These are phyloP conservation scores for Buxus sempervirens DNA, from an alignment of 164 flowering plant species.

Conservation along the genomic window DNA sequence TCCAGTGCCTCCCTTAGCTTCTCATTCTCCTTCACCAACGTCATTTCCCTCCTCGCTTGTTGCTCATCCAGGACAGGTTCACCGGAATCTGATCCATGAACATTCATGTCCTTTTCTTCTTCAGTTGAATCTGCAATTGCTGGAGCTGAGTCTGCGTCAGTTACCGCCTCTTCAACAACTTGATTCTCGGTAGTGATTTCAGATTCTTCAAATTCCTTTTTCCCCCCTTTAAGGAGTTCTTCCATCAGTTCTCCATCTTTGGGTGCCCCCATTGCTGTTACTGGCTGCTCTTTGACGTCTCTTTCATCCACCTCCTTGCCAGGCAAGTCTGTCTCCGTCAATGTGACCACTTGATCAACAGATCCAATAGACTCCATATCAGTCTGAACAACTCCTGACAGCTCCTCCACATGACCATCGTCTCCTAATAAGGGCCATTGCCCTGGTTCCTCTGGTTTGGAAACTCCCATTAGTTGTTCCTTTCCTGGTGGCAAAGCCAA, in stretches of 20 bases:
- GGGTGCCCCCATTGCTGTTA: not conserved
- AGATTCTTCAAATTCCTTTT: not conserved
- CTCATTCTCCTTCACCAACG: constrained; percentile 48
- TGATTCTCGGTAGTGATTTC: not conserved
- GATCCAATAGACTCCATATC: too few species aligned
- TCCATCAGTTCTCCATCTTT: not conserved
- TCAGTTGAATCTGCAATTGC: constrained; percentile 7
- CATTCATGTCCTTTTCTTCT: not conserved
- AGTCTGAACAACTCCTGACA: too few species aligned
- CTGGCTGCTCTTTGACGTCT: not conserved
- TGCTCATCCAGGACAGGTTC: not conserved
- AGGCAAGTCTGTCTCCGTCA: too few species aligned
- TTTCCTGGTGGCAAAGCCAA: not conserved
- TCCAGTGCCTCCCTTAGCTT: constrained; percentile 50
- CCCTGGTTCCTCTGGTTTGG: not conserved
- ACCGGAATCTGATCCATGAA: not conserved
- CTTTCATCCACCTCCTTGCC: not conserved
- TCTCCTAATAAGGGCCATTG: not conserved
- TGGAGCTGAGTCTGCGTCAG: not conserved
- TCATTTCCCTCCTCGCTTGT: constrained; percentile 2
- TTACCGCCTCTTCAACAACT: not conserved
- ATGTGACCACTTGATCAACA: too few species aligned
- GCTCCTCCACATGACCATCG: not conserved
- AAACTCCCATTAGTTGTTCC: not conserved
- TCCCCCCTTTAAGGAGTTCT: not conserved